Conservation (phyloP, 2,329 filamentous ascomycete species). For the Metarhizium robertsii region DNA sequence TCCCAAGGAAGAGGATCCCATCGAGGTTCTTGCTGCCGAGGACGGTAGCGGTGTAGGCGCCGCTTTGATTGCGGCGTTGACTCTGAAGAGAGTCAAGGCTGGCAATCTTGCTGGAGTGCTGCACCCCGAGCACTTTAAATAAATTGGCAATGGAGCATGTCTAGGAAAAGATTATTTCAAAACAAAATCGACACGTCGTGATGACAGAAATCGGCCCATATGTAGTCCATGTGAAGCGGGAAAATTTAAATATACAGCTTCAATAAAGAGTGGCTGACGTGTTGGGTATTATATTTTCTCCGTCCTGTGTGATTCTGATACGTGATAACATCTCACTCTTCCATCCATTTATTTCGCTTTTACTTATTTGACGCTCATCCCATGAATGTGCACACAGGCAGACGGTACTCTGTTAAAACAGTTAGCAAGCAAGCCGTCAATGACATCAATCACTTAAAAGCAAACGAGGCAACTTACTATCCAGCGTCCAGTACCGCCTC, state of each 20-base stretch:
- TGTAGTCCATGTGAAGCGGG: not conserved
- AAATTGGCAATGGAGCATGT: not conserved
- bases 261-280: not conserved
- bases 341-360: not conserved
- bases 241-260: not conserved
- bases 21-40: conserved; percentile 83
- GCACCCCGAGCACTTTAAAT: conserved; percentile 52
- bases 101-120: conserved; percentile 56
- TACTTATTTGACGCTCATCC: conserved; percentile 30
- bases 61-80: conserved; percentile 76
- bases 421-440: not conserved
- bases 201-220: not conserved
- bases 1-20: conserved; percentile 69
- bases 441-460: conserved; percentile 1
- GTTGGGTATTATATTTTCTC: not conserved
- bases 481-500: conserved; percentile 81
- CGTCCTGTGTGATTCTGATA: not conserved
- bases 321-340: not conserved
- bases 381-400: conserved; percentile 68
- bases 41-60: conserved; percentile 97
- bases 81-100: conserved; percentile 52
- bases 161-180: not conserved
- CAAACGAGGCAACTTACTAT: conserved; percentile 33
- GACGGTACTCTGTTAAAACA: conserved; percentile 47
- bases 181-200: conserved; percentile 1